Conservation (phyloP, 139 green algal genomes). For the Pleodorina starrii region DNA sequence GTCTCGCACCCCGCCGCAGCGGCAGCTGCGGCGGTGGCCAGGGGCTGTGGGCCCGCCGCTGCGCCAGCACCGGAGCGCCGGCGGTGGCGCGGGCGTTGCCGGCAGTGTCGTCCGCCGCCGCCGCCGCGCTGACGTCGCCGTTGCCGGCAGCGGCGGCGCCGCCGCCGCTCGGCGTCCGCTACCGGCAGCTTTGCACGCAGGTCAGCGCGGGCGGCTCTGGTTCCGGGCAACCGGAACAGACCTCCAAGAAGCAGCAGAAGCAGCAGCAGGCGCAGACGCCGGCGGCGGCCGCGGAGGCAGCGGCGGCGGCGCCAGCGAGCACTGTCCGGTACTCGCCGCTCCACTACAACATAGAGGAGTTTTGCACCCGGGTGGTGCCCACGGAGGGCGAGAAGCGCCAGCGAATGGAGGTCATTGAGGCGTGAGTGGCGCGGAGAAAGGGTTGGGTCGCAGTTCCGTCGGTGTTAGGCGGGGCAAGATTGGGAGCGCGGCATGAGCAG, state of each 20-base stretch:
- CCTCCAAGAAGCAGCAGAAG: neutral
- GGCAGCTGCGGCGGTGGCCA: neutral
- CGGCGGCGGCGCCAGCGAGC: neutral
- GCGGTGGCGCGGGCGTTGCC: neutral
- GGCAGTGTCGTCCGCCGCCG: neutral
- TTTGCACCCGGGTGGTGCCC: conserved; percentile 46
- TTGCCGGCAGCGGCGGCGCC: neutral
- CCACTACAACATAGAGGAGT: conserved; percentile 67
- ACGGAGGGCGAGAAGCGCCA: conserved; percentile 54
- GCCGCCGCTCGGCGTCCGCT: neutral
- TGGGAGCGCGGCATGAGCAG: too few relatives aligned
- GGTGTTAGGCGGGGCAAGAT: too few relatives aligned
- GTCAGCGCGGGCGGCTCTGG: neutral
- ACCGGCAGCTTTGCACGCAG: neutral
- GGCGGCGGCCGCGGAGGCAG: neutral
- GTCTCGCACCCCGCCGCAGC: neutral
- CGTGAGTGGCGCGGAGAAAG: conserved; percentile 47
- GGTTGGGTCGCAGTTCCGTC: too few relatives aligned
- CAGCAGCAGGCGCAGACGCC: neutral
- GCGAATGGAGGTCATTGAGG: conserved; percentile 53
- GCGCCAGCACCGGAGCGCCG: neutral
- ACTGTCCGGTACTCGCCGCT: conserved; percentile 59
- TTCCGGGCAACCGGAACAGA: neutral
- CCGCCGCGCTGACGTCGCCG: neutral
- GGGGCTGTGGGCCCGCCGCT: too few relatives aligned